Evolutionary conservation across 1,284 basidiomycete species (phyloP), one percentile per base, ranked within the genome.

Genomic region (Puccinia coronata): DNA sequence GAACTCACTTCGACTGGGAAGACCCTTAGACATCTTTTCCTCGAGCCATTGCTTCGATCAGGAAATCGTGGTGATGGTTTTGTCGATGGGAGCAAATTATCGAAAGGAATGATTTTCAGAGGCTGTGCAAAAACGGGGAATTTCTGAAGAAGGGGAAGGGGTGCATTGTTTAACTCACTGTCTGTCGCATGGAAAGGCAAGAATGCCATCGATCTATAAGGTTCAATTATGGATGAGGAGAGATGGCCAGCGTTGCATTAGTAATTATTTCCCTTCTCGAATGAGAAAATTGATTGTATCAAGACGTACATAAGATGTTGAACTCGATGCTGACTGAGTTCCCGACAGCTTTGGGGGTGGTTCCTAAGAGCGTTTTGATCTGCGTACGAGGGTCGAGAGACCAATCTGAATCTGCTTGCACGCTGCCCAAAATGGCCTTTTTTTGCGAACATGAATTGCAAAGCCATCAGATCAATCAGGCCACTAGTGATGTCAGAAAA

Each of bases 371-470:
- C 3, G 34, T 73, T 53, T 80, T 80, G 79, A 80, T 80, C 31
- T 55, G 31, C n/a, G 61, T 59, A 34, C 79, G 53, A 18, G 79
- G 79, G 41, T 80, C 79, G 8, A 80, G 70, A 34, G 49, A 51
- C 79, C 79, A 80, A 53, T 80, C 79, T 31, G 55, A 63, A 39
- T 80, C 79, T n/a, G 71, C 79, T 73, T 80, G 79, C 28, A 71
- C 61, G 12, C 69, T 80, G 14, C 71, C 71, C 34, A 80, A 80
- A 34, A 80, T 80, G n/a, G 79, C 34, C 79, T 80, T 39, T 43
- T n/a, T 18, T 49, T 80, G 36, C 9, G 1, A 14, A 36, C 11
- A n/a, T n/a, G n/a, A n/a, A n/a, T n/a, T n/a, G n/a, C n/a, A n/a
- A n/a, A n/a, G n/a, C n/a, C n/a, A n/a, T n/a, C n/a, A n/a, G n/a